Evolutionary conservation across 352 stramenopile species (phyloP), one percentile per base, ranked within the genome.

Genomic region (Thraustochytrium sp.): DNA sequence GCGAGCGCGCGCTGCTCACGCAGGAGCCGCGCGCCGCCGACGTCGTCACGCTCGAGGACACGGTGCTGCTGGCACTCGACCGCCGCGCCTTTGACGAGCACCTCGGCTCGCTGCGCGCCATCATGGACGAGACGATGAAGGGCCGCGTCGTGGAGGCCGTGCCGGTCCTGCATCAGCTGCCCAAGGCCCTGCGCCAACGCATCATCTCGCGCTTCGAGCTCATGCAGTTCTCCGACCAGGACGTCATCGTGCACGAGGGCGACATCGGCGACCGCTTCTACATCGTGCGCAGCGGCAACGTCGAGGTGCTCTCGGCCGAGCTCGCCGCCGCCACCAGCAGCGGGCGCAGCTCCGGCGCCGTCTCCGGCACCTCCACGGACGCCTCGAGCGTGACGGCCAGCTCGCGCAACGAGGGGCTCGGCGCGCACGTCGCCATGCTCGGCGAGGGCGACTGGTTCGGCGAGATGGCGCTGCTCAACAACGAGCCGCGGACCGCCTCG

Each of bases 211-310:
- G 89, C n/a, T 86, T 91, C 42, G 88, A 93, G 72, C 88, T 92
- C 48, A 86, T 93, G n/a, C 88, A 87, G 26, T 86, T 90, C 26
- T 18, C 82, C 37, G 76, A 87, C 31, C 92, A 92, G 31, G 90
- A 98, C n/a, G 88, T 91, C 2, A 95, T 98, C 76, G 97, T 98
- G 82, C 91, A 93, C 59, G 93, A 98, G 90, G 96, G 96, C 26
- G 95, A 98, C 11, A 89, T 96, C 64, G 96, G 95, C 76, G 95
- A 99, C 85, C 97, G 94, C 55, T 99, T 99, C 87, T 99, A 98
- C 89, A 93, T 98, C 54, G 93, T 99, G 49, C 92, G 97, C 31
- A 89, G 93, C 51, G 96, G 96, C 77, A 92, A 89, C 16, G 95
- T 98, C 34, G 86, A 93, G 44, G 89, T 93, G 4, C 89, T 62